Evolutionary conservation across 73 alveolate species (phyloP), one percentile per base, ranked within the genome.

Genomic region (Paramecium pentaurelia): DNA sequence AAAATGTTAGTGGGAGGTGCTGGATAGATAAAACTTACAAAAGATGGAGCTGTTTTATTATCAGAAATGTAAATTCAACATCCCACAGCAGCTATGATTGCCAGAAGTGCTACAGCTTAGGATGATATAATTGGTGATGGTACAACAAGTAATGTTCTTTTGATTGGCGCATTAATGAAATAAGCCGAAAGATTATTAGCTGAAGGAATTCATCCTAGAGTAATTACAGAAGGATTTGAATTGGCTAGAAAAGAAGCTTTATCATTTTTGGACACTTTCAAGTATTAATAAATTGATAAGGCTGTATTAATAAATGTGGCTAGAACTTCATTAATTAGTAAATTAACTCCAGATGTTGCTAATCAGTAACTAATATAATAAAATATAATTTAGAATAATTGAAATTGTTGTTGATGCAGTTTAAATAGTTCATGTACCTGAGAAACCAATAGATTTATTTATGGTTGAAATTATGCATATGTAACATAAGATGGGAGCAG

Each of bases 381-480:
- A 38, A 58, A 25, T 32, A 47, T 18, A 1, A 11, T 37, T 89
- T 10, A 71, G 85, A 44, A 25, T 71, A 0, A 80, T 80, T 49
- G 91, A 80, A 47, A 80, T 60, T 10, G 87, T 70, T 87, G 93
- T 60, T 10, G 77, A 60, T 87, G 91, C 97, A 64, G 96, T 98
- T 22, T 97, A 95, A 77, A 96, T 97, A 71, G 99, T 97, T 27
- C 95, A 95, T 75, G 98, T 96, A 92, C 98, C 99, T 2, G 95
- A 92, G 51, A 97, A 95, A 40, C 92, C 91, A 42, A 95, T 95
- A 36, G 98, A 96, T 83, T 92, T 96, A 83, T 97, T 94, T 95
- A 98, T 98, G 99, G 98, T 99, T 88, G 99, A 99, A 95, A 97
- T 98, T 92, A 97, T 99, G 99, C 99, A 99, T 96, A 99, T 98